Conservation (phyloP, 2,329 filamentous ascomycete species). For the Ceratocystis colombiana region DNA sequence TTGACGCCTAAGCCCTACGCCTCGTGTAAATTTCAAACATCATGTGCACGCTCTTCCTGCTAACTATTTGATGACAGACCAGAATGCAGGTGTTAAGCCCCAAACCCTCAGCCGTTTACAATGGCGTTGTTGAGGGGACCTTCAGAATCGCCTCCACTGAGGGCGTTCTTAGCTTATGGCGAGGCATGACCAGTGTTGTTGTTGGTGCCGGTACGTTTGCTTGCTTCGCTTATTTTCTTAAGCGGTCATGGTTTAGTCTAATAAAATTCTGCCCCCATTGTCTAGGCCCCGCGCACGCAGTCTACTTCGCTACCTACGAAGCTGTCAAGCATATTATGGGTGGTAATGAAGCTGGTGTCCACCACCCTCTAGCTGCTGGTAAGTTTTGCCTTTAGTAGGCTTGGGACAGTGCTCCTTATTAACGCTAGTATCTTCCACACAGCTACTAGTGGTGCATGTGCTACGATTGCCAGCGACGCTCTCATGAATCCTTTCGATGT, state of each 20-base stretch:
- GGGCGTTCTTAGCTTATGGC: conserved; percentile 85
- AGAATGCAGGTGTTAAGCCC: conserved; percentile 96
- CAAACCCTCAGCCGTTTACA: conserved; percentile 68
- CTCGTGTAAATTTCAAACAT: background rate
- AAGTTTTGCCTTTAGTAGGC: conserved; percentile 31
- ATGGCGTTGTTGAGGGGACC: conserved; percentile 82
- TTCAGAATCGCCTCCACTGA: conserved; percentile 85
- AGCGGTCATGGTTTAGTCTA: conserved; percentile 25
- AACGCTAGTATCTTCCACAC: conserved; percentile 20
- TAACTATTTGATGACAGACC: conserved; percentile 49
- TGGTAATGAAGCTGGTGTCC: conserved; percentile 74
- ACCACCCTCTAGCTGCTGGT: conserved; percentile 92
- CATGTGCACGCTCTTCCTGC: background rate
- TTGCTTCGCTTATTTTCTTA: background rate
- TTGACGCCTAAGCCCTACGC: background rate
- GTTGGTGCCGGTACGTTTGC: conserved; percentile 70
- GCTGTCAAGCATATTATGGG: conserved; percentile 93
- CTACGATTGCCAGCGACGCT: conserved; percentile 93
- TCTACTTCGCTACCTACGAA: conserved; percentile 98
- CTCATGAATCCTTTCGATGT: conserved; percentile 99
- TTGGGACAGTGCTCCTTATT: background rate
- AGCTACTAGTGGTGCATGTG: conserved; percentile 88
- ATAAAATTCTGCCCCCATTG: conserved; percentile 22
- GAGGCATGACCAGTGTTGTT: conserved; percentile 91
- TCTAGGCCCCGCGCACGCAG: conserved; percentile 84